Percentiles rank a stretch among this genome's conserved stretches.
These are phyloP conservation scores for Yarrowia yakushimensis DNA, from an alignment of 805 yeast genomes.

Conservation along the genomic window DNA sequence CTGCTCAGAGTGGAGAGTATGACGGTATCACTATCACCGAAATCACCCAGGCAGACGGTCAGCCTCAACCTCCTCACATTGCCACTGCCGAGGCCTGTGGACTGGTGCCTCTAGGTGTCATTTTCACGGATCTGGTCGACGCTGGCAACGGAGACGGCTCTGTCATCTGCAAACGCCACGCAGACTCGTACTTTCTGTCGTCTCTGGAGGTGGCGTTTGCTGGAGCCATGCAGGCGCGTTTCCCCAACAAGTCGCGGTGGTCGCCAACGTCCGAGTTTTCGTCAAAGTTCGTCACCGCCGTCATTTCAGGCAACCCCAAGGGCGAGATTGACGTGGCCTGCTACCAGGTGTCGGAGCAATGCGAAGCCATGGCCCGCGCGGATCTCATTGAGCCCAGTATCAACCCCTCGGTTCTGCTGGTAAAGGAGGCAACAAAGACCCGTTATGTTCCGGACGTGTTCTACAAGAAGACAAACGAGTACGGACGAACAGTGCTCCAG, in stretches of 20 bases:
- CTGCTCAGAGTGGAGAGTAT: slow-evolving; percentile 78
- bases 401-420: slow-evolving; percentile 80
- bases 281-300: slow-evolving; percentile 91
- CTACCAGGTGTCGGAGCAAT: slow-evolving; percentile 83
- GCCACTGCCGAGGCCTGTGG: slow-evolving; percentile 62
- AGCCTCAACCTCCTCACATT: slow-evolving; percentile 35
- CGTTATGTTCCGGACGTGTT: slow-evolving; percentile 94
- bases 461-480: slow-evolving; percentile 80
- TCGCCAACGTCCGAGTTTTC: slow-evolving; percentile 64
- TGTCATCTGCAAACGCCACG: slow-evolving; percentile 89
- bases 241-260: slow-evolving; percentile 63
- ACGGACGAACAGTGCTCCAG: slow-evolving; percentile 78
- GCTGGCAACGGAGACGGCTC: slow-evolving; percentile 83
- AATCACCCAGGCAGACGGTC: slow-evolving; percentile 42
- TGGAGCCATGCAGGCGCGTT: slow-evolving; percentile 65
- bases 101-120: slow-evolving; percentile 68
- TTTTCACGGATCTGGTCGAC: slow-evolving; percentile 87
- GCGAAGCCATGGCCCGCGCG: slow-evolving; percentile 84
- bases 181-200: slow-evolving; percentile 82
- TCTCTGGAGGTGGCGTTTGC: slow-evolving; percentile 86
- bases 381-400: slow-evolving; percentile 84
- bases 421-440: slow-evolving; percentile 65
- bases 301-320: slow-evolving; percentile 78
- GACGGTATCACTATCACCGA: slow-evolving; percentile 78
- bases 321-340: slow-evolving; percentile 89